Base-by-base conservation (phyloP, 257 asterid genomes). In the Handroanthus guayacan region DNA sequence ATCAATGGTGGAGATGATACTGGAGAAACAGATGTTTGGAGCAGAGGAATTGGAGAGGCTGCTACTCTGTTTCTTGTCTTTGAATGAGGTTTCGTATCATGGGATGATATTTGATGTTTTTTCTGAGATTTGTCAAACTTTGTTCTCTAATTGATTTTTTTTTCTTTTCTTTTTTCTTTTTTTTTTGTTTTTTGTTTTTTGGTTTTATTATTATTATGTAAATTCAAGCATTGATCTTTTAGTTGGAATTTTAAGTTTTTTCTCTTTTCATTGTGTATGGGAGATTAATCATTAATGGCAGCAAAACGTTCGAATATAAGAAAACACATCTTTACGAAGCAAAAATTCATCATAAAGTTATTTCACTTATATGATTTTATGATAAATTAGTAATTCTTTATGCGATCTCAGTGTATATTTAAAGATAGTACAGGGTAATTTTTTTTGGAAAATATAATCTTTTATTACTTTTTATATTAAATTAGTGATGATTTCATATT, bases 1-100 rank as follows among this genome's bases (percentile, higher is more conserved):
- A 67, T 92, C 97, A 58, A 92, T 90, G 92, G 85, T 90, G 88
- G 97, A 92, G 80, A 92, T 92, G 97, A 90, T 92, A 37, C 64
- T 87, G 55, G 94, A 90, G 85, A 89, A 85, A 47, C 87, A 79
- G 76, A 89, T 92, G 0, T 89, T 90, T 39, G 91, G 86, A 75
- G 83, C 82, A 5, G 78, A 76, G 52, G 94, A 89, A 77, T 84
- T 92, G 84, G 84, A 89, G 79, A 75, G 74, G 79, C 88, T 92
- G 68, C 75, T 92, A 79, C 78, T 75, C 18, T 84, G 89, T 51
- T 89, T 86, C 72, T 69, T 92, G 80, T 67, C 83, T 52, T 75
- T 92, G 76, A 92, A 92, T 80, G 68, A 83, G 12, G 72, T 71
- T 62, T 67, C 67, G n/a, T 87, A 86, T 75, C 97, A 92, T 61